Evolutionary conservation across 805 yeast genomes (phyloP), one percentile per base, ranked within the genome.

Genomic region (Suhomyces canberraensis): DNA sequence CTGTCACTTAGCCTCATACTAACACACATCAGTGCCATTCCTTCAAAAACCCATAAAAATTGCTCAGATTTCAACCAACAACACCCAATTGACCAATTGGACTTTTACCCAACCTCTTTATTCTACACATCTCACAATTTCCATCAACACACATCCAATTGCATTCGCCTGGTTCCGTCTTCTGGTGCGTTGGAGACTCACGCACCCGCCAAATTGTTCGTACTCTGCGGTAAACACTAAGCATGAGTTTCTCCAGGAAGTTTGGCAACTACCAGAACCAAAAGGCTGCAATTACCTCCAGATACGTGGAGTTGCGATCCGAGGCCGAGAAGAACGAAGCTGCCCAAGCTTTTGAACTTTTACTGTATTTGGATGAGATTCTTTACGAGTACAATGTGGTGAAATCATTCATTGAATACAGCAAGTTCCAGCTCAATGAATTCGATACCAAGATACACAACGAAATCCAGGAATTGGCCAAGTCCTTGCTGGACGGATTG

Each of bases 321-420:
- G 32, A 29, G 11, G 44, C 33, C n/a, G 32, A 29, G 11, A 22
- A 43, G 11, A 28, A 21, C 5, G 34, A 24, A 4, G 42, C 28
- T 8, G 43, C 40, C 9, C 37, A 40, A 21, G 18, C 41, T 21
- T 45, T 51, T 31, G 48, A 46, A 15, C 36, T 49, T 17, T 41
- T 62, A 19, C 35, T 45, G n/a, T 48, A 52, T 24, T 51, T 53
- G 32, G 68, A 62, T 36, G 54, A 53, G 28, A 40, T 61, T 27
- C 30, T 47, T 16, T 60, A 58, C 36, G 48, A 56, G 17, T 53
- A 48, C 36, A 32, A 45, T 27, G 61, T 57, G 11, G 42, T 50
- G 16, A 52, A 48, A 33, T 29, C 61, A 4, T 58, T 57, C 39
- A 41, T 56, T 25, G 59, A 56, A 13, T 29, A 34, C 17, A 40